Conservation (phyloP, 805 yeast genomes). For the Saccharomyces jurei region DNA sequence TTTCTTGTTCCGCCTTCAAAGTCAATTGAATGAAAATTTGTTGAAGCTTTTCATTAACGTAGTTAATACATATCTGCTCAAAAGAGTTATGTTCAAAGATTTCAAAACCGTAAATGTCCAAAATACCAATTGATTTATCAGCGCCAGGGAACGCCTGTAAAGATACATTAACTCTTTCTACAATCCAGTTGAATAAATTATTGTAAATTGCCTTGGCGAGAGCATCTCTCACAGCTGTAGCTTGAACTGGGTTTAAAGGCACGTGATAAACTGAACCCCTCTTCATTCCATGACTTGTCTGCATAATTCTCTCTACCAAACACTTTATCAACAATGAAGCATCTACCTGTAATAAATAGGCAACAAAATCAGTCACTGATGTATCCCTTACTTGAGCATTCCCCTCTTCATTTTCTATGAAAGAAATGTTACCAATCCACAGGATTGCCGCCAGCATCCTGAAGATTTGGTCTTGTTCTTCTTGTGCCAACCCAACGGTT, state of each 20-base stretch:
- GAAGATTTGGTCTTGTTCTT: slow-evolving; percentile 87
- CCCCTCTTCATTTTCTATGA: slow-evolving; percentile 79
- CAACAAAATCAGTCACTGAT: slow-evolving; percentile 90
- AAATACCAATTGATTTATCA: slow-evolving; percentile 75
- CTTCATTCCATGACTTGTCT: slow-evolving; percentile 80
- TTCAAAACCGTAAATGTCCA: slow-evolving; percentile 95
- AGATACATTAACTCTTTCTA: slow-evolving; percentile 77
- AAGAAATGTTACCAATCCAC: slow-evolving; percentile 92
- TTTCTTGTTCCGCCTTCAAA: slow-evolving; percentile 94
- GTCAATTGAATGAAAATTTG: slow-evolving; percentile 95
- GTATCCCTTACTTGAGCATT: slow-evolving; percentile 75
- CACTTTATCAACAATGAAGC: slow-evolving; percentile 57
- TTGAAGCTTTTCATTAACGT: slow-evolving; percentile 91
- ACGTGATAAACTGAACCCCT: slow-evolving; percentile 92
- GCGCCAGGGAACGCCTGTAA: slow-evolving; percentile 47
- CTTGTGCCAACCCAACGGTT: slow-evolving; percentile 71
- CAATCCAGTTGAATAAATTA: slow-evolving; percentile 94
- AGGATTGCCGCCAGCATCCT: slow-evolving; percentile 73
- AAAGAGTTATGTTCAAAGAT: slow-evolving; percentile 91
- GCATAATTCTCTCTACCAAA: slow-evolving; percentile 73
- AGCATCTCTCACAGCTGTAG: slow-evolving; percentile 91
- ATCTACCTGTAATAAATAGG: slow-evolving; percentile 79
- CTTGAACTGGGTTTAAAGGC: slow-evolving; percentile 86
- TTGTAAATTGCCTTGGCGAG: slow-evolving; percentile 89
- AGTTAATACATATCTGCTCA: slow-evolving; percentile 91